phyloP scores from a whole-genome alignment of 2,329 filamentous ascomycete genomes.

The Botrytis deweyae region DNA sequence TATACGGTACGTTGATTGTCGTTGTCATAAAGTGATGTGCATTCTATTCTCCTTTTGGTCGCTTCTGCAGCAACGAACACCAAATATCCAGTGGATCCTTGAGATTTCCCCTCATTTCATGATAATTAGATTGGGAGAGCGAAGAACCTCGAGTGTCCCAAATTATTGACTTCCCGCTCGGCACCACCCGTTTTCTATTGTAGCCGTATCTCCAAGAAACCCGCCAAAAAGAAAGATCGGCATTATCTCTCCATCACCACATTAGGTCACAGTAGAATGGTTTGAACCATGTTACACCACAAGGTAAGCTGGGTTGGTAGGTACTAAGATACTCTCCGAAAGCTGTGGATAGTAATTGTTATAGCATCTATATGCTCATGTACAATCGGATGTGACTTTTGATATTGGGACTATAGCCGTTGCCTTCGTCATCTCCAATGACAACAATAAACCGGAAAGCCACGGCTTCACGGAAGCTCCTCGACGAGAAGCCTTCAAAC shows the following conservation, averaged over 20 bases:
- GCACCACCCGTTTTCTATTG: slow-evolving; percentile 17
- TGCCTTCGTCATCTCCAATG: background rate
- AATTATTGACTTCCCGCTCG: slow-evolving; percentile 17
- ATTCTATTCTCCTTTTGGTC: slow-evolving; percentile 23
- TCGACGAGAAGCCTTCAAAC: background rate
- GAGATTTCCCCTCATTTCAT: slow-evolving; percentile 26
- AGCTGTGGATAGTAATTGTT: background rate
- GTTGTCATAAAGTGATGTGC: slow-evolving; percentile 13
- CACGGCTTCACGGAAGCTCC: background rate
- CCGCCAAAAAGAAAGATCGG: slow-evolving; percentile 15
- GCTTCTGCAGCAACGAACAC: slow-evolving; percentile 24
- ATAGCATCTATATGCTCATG: background rate
- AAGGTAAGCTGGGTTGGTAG: background rate
- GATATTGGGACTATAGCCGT: background rate
- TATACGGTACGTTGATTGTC: background rate
- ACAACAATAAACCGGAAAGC: background rate
- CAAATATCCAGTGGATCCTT: slow-evolving; percentile 13
- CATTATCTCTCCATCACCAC: slow-evolving; percentile 15
- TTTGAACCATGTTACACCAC: slow-evolving; percentile 11
- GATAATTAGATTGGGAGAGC: slow-evolving; percentile 18
- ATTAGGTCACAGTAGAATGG: slow-evolving; percentile 8
- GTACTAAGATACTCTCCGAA: background rate
- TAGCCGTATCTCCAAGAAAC: slow-evolving; percentile 15
- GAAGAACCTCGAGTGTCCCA: slow-evolving; percentile 19
- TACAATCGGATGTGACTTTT: background rate